Conservation (phyloP, 768 basidiomycete genomes). For the Hortiboletus campestris region DNA sequence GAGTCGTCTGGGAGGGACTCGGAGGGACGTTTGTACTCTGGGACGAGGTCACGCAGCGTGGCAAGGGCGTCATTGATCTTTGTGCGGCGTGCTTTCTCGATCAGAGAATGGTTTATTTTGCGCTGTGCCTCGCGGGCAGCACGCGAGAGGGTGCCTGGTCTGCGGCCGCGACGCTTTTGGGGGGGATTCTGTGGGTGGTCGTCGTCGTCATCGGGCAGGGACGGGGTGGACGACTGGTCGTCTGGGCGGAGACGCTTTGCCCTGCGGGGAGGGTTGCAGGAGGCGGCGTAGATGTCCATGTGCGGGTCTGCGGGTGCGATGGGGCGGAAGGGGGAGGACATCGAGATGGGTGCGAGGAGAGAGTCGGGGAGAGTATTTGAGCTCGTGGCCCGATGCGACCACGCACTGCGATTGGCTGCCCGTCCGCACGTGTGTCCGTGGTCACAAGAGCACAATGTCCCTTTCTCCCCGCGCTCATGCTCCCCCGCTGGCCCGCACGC, state of each 20-base stretch:
- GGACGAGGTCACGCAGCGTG: conserved; percentile 70
- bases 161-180: conserved; percentile 66
- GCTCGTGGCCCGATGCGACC: no score
- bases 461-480: not conserved
- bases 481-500: conserved; percentile 12
- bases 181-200: conserved; percentile 21
- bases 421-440: conserved; percentile 20
- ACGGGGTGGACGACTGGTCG: conserved; percentile 9
- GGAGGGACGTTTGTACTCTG: conserved; percentile 40
- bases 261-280: conserved; percentile 45
- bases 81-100: conserved; percentile 89
- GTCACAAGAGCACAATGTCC: no score
- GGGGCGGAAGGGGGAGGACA: conserved; percentile 24
- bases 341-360: conserved; percentile 7
- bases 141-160: conserved; percentile 70
- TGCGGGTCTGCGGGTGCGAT: conserved; percentile 20
- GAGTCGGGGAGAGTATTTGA: not conserved
- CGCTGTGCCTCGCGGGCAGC: conserved; percentile 82
- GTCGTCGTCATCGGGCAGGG: conserved; percentile 29
- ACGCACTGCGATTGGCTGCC: not conserved
- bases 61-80: conserved; percentile 94
- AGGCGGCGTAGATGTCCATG: conserved; percentile 35
- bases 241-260: conserved; percentile 41
- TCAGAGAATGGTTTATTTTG: conserved; percentile 91
- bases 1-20: conserved; percentile 28